A percentile compares a stretch with the other conserved stretches of the same genome.
These are phyloP conservation scores for Boletus speciosus DNA, from an alignment of 768 basidiomycete genomes.

Conservation along the genomic window DNA sequence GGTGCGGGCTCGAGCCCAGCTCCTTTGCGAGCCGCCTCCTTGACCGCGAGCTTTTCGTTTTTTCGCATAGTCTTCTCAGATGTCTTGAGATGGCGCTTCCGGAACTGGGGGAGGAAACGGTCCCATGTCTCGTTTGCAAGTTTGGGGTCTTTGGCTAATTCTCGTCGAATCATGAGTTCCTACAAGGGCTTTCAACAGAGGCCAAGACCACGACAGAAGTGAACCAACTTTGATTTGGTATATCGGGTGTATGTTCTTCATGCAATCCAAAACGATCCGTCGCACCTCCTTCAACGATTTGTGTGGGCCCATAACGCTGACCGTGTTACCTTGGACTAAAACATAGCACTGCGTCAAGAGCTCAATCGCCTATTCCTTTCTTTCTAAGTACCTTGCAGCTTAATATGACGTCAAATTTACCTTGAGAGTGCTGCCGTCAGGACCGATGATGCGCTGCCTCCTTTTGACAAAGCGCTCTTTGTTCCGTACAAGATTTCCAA, in stretches of 20 bases:
- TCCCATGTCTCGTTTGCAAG: constrained; percentile 95
- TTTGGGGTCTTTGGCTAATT: constrained; percentile 97
- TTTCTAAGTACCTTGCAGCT: not conserved
- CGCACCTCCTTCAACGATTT: constrained; percentile 96
- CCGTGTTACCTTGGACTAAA: constrained; percentile 96
- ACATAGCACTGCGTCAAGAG: constrained; percentile 95
- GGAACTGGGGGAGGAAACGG: constrained; percentile 94
- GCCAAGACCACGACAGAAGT: not conserved
- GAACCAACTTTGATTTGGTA: constrained; percentile 87
- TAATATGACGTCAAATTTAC: constrained; percentile 36
- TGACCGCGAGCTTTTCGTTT: constrained; percentile 64
- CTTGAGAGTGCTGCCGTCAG: constrained; percentile 96
- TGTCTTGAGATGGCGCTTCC: constrained; percentile 87
- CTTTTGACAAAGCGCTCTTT: constrained; percentile 97
- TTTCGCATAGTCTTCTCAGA: constrained; percentile 92
- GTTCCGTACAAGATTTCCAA: constrained; percentile 89
- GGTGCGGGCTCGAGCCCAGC: constrained; percentile 54
- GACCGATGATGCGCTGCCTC: constrained; percentile 94
- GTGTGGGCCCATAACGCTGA: constrained; percentile 96
- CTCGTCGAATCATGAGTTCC: constrained; percentile 98
- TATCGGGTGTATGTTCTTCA: constrained; percentile 99
- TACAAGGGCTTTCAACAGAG: constrained; percentile 26
- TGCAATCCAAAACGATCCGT: constrained; percentile 95
- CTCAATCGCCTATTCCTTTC: constrained; percentile 80
- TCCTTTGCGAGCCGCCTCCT: constrained; percentile 59